Conservation (phyloP, 2,329 filamentous ascomycete genomes). For the Epichloe brachyelytri region DNA sequence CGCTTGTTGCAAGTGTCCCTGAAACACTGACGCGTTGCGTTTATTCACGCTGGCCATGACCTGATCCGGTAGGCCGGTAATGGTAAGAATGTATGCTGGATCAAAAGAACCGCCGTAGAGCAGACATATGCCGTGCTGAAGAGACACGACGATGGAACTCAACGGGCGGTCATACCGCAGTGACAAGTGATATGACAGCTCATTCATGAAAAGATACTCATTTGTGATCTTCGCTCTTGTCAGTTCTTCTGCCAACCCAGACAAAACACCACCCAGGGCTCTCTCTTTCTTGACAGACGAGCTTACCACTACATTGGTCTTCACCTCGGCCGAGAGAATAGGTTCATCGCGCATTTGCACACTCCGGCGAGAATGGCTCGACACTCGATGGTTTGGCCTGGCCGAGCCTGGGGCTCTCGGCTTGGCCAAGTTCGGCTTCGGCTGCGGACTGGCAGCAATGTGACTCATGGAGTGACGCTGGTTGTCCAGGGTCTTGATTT, state of each 20-base stretch:
- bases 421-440: constrained; percentile 4
- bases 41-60: constrained; percentile 66
- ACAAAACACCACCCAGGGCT: not conserved
- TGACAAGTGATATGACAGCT: constrained; percentile 60
- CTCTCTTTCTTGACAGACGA: not conserved
- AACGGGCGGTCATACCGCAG: constrained; percentile 63
- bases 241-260: not conserved
- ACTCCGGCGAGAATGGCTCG: not conserved
- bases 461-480: not conserved
- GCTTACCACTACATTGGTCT: constrained; percentile 20
- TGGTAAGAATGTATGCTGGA: constrained; percentile 65
- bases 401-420: constrained; percentile 1
- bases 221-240: constrained; percentile 47
- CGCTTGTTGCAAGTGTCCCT: constrained; percentile 59
- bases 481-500: not conserved
- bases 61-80: constrained; percentile 56
- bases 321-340: constrained; percentile 11
- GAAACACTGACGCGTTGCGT: constrained; percentile 65
- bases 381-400: not conserved
- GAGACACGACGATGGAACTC: constrained; percentile 58
- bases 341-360: not conserved
- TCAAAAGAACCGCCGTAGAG: constrained; percentile 64
- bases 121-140: constrained; percentile 66
- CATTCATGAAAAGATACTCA: constrained; percentile 60
- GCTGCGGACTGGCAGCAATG: not conserved